Evolutionary conservation across 805 yeast species (phyloP).

Genomic region (Myxozyma sirexii): DNA sequence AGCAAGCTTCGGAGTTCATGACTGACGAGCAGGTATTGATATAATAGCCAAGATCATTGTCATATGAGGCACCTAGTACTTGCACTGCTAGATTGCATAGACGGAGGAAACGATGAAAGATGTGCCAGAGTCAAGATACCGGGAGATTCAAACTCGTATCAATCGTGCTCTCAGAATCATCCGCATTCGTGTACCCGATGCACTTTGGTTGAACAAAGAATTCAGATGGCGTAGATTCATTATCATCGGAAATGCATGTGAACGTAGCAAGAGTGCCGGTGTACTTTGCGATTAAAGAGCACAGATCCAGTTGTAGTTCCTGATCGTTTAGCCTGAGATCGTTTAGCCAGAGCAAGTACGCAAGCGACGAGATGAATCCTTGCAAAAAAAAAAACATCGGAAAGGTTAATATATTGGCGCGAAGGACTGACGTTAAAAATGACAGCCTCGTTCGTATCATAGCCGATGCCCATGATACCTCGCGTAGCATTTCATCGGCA

Average conservation of each 20-base stretch:
- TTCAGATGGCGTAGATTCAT: slow-evolving; percentile 13
- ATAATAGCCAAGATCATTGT: slow-evolving; percentile 46
- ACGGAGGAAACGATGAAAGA: slow-evolving; percentile 53
- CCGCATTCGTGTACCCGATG: slow-evolving; percentile 7
- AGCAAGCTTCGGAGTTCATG: slow-evolving; percentile 35
- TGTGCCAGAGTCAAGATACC: slow-evolving; percentile 60
- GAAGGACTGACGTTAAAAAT: slow-evolving; percentile 34
- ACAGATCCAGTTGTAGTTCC: slow-evolving; percentile 37
- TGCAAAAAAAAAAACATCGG: slow-evolving; percentile 58
- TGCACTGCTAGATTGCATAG: slow-evolving; percentile 41
- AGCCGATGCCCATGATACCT: slow-evolving; percentile 53
- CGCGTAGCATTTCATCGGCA: slow-evolving; percentile 63
- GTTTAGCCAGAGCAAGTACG: slow-evolving; percentile 65
- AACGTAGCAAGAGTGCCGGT: slow-evolving; percentile 44
- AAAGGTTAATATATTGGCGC: slow-evolving; percentile 61
- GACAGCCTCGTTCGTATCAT: slow-evolving; percentile 42
- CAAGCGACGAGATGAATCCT: slow-evolving; percentile 57
- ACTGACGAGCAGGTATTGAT: slow-evolving; percentile 44
- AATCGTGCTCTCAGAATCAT: not conserved
- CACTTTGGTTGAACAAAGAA: slow-evolving; percentile 21
- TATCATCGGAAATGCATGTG: not conserved
- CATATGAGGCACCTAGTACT: slow-evolving; percentile 44
- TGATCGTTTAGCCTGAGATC: slow-evolving; percentile 53
- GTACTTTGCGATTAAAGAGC: slow-evolving; percentile 56
- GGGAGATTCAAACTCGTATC: slow-evolving; percentile 28